Evolutionary conservation across 768 basidiomycete genomes (phyloP).

Genomic region (Boletales sp.): DNA sequence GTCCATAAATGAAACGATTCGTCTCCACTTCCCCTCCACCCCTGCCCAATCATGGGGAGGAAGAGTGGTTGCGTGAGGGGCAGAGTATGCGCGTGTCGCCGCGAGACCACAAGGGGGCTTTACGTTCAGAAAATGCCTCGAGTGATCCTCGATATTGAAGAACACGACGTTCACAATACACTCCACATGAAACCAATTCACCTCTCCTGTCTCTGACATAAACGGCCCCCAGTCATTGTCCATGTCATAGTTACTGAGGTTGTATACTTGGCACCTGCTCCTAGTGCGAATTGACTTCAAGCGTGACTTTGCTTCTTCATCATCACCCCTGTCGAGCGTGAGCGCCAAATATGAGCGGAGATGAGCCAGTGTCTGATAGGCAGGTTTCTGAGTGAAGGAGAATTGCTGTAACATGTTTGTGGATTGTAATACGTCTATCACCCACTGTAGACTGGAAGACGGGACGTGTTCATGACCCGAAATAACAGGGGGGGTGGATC

Average conservation of each 20-base stretch:
- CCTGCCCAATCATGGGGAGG: slow-evolving; percentile 63
- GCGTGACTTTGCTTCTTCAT: slow-evolving; percentile 20
- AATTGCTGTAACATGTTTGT: slow-evolving; percentile 34
- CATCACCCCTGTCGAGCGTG: slow-evolving; percentile 34
- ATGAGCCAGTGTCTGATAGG: slow-evolving; percentile 36
- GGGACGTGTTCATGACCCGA: slow-evolving; percentile 18
- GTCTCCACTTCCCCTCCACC: slow-evolving; percentile 69
- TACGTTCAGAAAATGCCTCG: slow-evolving; percentile 32
- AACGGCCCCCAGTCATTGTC: slow-evolving; percentile 62
- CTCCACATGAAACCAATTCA: slow-evolving; percentile 66
- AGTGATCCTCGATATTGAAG: slow-evolving; percentile 49
- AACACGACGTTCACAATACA: slow-evolving; percentile 52
- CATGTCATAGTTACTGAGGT: slow-evolving; percentile 54
- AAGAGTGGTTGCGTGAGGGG: slow-evolving; percentile 37
- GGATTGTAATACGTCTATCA: slow-evolving; percentile 38
- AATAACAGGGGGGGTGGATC: slow-evolving; percentile 31
- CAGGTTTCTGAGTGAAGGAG: slow-evolving; percentile 4
- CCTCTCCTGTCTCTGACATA: slow-evolving; percentile 29
- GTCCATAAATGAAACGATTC: slow-evolving; percentile 78
- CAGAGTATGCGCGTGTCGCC: slow-evolving; percentile 52
- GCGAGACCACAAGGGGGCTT: slow-evolving; percentile 51
- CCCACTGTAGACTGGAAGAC: slow-evolving; percentile 46
- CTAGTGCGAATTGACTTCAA: slow-evolving; percentile 36
- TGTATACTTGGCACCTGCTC: slow-evolving; percentile 61
- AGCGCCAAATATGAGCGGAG: slow-evolving; percentile 50